Base-by-base conservation (phyloP, 2,329 filamentous ascomycete genomes). In the Scedosporium apiospermum region DNA sequence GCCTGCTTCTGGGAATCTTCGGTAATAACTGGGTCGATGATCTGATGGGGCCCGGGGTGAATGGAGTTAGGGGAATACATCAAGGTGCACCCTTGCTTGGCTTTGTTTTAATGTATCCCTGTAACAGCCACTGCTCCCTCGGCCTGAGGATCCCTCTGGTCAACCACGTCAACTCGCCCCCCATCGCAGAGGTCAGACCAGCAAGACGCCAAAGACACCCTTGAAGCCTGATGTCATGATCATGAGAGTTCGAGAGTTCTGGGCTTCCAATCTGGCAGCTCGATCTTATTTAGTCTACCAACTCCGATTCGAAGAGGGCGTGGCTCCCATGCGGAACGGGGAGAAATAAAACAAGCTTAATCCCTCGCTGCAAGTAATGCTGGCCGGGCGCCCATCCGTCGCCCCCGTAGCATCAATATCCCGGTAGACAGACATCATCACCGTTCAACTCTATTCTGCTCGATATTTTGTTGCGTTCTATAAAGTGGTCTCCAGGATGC, bases 141-240 rank as follows among this genome's bases (percentile, higher is more conserved):
- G 16, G 44, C 44, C 18, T 21, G n/a, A 49, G 44, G 44, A n/a
- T 49, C 6, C 3, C 34, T 38, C 10, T 38, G 30, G 30, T 34
- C 30, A 34, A 34, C 30, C 30, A 34, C 30, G 30, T 34, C 30
- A 5, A 2, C 30, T 34, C 30, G 6, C 30, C 30, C 30, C 30
- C 30, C 30, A 34, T 34, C 30, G 10, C 10, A 14, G 34, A 38
- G 34, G 34, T 38, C 55, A 16, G 18, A 34, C 23, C n/a, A 58
- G 55, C 55, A 58, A 58, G 55, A 16, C 27, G 27, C 27, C 14
- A 58, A 34, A 38, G 55, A 18, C 34, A 38, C 18, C 21, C 16
- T 41, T 44, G 57, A 41, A 18, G 34, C 27, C 38, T 59, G 57
- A 59, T 59, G 57, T 59, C 57, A 59, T 59, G 27, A 38, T 59